Percentiles rank a stretch among this genome's conserved stretches.
phyloP scores from a whole-genome alignment of 1,284 basidiomycete genomes.

The Fomitopsis schrenkii region DNA sequence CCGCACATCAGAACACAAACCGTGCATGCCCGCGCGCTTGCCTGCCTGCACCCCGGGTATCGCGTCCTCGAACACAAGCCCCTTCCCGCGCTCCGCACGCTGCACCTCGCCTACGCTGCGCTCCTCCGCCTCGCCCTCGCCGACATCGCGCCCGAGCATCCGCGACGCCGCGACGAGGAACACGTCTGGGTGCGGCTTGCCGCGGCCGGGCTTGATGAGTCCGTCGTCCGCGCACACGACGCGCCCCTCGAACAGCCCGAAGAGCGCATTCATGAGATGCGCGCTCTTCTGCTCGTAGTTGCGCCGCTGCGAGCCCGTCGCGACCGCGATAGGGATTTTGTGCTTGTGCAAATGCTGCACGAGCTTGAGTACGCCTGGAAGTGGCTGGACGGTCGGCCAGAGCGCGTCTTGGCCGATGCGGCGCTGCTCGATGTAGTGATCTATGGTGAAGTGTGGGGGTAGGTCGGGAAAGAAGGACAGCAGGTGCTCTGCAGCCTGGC shows the following conservation, averaged over 20 bases:
- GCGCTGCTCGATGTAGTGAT: constrained; percentile 54
- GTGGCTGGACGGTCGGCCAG: constrained; percentile 63
- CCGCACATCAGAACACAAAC: constrained; percentile 29
- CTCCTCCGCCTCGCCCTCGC: constrained; percentile 36
- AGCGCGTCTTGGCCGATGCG: constrained; percentile 53
- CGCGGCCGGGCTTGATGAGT: constrained; percentile 32
- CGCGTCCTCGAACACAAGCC: constrained; percentile 76
- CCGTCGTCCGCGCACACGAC: constrained; percentile 69
- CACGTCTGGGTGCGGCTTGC: constrained; percentile 75
- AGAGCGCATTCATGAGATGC: constrained; percentile 42
- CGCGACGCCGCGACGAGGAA: constrained; percentile 65
- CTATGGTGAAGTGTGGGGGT: constrained; percentile 43
- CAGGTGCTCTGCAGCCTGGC: constrained; percentile 57
- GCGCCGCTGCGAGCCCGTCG: constrained; percentile 63
- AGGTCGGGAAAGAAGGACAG: constrained; percentile 74
- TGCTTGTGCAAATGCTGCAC: constrained; percentile 62
- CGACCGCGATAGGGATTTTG: constrained; percentile 69
- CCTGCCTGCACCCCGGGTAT: constrained; percentile 70
- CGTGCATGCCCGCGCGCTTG: constrained; percentile 76
- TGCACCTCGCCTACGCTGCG: constrained; percentile 34
- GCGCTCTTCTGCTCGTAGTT: constrained; percentile 64
- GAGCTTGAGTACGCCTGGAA: constrained; percentile 66
- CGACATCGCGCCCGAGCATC: constrained; percentile 52
- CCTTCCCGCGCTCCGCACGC: constrained; percentile 46
- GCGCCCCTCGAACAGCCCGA: constrained; percentile 54